phyloP scores from a whole-genome alignment of 352 stramenopile genomes.

The Globisporangium rhizosaccharum region DNA sequence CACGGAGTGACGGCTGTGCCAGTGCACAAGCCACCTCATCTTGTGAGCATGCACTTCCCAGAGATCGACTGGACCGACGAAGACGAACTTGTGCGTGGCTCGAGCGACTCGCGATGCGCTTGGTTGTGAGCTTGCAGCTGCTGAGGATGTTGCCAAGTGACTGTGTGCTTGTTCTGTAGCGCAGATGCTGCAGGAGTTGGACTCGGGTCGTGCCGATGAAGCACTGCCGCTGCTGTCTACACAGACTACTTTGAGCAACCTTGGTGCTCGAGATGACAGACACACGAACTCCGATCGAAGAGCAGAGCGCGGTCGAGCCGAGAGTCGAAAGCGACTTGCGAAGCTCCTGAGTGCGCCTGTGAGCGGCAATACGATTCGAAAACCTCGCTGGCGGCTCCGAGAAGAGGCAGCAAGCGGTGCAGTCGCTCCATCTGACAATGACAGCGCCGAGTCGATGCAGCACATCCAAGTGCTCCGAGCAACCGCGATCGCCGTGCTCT shows the following conservation, averaged over 20 bases:
- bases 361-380: slow-evolving; percentile 20
- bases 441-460: slow-evolving; percentile 21
- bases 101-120: too few relatives aligned
- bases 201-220: slow-evolving; percentile 13
- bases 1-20: too few relatives aligned
- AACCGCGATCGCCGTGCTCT: slow-evolving; percentile 22
- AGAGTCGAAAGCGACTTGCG: slow-evolving; percentile 35
- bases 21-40: not conserved
- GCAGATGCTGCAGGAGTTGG: slow-evolving; percentile 31
- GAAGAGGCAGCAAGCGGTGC: slow-evolving; percentile 25
- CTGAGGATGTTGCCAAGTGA: not conserved
- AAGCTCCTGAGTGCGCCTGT: slow-evolving; percentile 32
- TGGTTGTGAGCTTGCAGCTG: too few relatives aligned
- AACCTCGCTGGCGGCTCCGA: slow-evolving; percentile 47
- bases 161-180: not conserved
- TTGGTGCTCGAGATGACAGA: not conserved
- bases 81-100: slow-evolving; percentile 35
- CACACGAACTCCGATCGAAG: not conserved
- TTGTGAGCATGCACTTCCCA: slow-evolving; percentile 15
- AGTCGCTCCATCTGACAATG: slow-evolving; percentile 20
- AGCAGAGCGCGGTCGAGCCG: slow-evolving; percentile 20
- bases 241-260: not conserved
- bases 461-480: slow-evolving; percentile 42
- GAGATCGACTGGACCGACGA: slow-evolving; percentile 53
- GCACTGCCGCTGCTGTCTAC: not conserved